phyloP scores from a whole-genome alignment of 306 rosid species.

The Acacia melanoxylon region DNA sequence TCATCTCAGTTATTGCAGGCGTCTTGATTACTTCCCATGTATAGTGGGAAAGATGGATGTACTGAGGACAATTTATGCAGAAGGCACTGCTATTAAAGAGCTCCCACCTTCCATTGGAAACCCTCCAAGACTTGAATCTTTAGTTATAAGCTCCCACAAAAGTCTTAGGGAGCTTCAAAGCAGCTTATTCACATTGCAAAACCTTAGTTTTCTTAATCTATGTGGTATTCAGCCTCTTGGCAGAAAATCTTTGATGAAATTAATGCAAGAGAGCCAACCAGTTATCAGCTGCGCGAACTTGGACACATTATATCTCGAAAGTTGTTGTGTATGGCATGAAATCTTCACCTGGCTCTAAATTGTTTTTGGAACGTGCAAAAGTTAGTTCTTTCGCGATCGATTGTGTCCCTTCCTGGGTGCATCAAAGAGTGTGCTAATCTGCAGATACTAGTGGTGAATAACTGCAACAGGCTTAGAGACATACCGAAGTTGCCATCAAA shows the following conservation, averaged over 20 bases:
- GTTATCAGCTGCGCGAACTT: background rate
- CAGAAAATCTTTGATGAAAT: background rate
- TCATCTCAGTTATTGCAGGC: background rate
- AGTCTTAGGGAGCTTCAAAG: conserved; percentile 18
- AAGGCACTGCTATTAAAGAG: background rate
- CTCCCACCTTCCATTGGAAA: conserved; percentile 19
- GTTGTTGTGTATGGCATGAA: background rate
- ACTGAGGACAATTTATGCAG: background rate
- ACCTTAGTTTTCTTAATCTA: background rate
- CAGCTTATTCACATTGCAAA: background rate
- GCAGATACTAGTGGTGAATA: background rate
- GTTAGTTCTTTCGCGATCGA: background rate
- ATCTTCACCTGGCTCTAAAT: background rate
- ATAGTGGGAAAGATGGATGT: conserved; percentile 5
- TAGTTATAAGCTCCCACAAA: background rate
- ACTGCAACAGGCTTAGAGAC: background rate
- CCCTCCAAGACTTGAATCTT: background rate
- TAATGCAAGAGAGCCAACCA: background rate
- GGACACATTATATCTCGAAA: background rate
- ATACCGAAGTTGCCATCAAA: background rate
- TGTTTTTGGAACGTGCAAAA: background rate
- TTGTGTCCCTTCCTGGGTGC: background rate
- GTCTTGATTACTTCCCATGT: conserved; percentile 15
- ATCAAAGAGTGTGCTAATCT: background rate
- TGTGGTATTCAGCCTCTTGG: background rate